phyloP scores from a whole-genome alignment of 139 green algal species.

The Yamagishiella unicocca region DNA sequence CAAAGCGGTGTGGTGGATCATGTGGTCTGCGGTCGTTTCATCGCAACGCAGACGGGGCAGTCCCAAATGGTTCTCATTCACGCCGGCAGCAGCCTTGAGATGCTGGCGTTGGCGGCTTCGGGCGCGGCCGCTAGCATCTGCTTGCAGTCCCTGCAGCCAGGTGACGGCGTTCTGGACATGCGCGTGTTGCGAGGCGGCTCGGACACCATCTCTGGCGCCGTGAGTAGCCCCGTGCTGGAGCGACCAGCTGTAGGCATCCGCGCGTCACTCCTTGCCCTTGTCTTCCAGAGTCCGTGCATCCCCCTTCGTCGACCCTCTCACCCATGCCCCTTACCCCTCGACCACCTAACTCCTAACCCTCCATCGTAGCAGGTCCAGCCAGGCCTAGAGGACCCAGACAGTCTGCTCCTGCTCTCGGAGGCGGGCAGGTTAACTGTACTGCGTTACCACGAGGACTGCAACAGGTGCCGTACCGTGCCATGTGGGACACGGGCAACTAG shows the following conservation, averaged over 20 bases:
- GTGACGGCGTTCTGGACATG: conserved; percentile 10
- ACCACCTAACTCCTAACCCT: no score
- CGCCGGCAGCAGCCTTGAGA: conserved; percentile 3
- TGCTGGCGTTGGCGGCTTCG: conserved; percentile 24
- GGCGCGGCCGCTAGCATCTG: conserved; percentile 7
- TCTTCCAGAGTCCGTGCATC: no score
- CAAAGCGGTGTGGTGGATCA: conserved; percentile 31
- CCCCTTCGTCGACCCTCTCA: no score
- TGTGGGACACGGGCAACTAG: no score
- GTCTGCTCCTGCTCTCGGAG: not conserved
- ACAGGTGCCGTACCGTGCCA: no score
- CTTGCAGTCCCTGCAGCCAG: not conserved
- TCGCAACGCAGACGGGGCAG: not conserved
- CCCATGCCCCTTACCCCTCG: no score
- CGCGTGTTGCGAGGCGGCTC: not conserved
- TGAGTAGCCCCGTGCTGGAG: no score
- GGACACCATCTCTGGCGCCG: no score
- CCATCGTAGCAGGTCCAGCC: no score
- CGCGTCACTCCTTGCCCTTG: no score
- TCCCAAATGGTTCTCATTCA: conserved; percentile 5
- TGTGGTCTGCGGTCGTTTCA: conserved; percentile 13
- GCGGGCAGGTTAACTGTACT: not conserved
- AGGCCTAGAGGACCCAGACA: no score
- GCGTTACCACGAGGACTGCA: not conserved
- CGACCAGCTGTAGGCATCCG: no score